These are phyloP conservation scores for Pseudocercospora fijiensis DNA, from an alignment of 2,329 filamentous ascomycete species.

Conservation along the genomic window DNA sequence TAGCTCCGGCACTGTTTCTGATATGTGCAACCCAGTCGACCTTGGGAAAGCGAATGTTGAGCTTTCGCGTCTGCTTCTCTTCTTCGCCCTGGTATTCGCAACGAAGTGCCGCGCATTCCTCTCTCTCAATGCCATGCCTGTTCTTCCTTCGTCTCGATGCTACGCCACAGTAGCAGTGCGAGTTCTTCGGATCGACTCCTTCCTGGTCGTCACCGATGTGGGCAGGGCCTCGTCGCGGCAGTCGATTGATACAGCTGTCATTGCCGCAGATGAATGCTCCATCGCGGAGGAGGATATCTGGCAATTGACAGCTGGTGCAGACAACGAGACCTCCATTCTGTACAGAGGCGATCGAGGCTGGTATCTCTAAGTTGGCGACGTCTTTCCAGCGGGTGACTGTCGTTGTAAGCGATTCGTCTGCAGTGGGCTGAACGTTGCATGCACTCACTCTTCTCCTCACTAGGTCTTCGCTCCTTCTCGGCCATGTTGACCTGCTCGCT, in stretches of 20 bases:
- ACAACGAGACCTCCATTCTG: conserved; percentile 3
- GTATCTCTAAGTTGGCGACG: neutral
- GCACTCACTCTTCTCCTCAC: neutral
- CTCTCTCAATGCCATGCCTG: neutral
- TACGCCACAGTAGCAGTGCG: conserved; percentile 1
- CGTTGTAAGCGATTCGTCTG: neutral
- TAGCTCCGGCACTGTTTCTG: neutral
- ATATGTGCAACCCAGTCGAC: neutral
- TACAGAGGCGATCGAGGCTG: neutral
- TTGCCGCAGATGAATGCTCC: neutral
- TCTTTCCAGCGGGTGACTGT: conserved; percentile 3
- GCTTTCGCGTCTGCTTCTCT: neutral
- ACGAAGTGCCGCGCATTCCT: neutral
- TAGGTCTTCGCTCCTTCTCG: neutral
- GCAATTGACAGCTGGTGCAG: neutral
- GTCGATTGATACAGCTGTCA: neutral
- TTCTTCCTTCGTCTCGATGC: neutral
- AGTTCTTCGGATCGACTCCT: neutral
- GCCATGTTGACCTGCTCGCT: neutral
- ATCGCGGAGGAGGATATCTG: neutral
- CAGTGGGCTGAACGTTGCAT: too few relatives aligned
- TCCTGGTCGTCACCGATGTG: neutral
- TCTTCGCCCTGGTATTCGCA: neutral
- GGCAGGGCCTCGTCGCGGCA: neutral
- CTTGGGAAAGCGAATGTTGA: neutral